A percentile compares a stretch with the other conserved stretches of the same genome.
phyloP scores from a whole-genome alignment of 2,329 filamentous ascomycete genomes.

The Xylaria sp. region DNA sequence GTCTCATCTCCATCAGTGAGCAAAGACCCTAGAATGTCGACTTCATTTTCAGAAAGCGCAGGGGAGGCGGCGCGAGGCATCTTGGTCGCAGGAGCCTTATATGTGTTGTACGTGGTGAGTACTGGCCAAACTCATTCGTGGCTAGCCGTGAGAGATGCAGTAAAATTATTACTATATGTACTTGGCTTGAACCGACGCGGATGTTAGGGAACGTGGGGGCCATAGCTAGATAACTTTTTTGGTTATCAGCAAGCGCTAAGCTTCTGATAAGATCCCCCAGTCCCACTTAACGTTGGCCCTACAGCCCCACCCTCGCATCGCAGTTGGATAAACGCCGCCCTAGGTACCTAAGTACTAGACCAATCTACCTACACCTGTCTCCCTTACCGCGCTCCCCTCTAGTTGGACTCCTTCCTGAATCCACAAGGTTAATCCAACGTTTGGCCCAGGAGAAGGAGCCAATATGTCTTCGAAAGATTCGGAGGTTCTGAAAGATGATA shows the following conservation, averaged over 20 bases:
- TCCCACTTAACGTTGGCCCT: constrained; percentile 21
- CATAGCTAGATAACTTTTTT: constrained; percentile 33
- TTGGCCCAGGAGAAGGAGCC: not conserved
- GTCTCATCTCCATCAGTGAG: constrained; percentile 70
- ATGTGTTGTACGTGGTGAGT: not conserved
- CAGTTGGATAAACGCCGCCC: constrained; percentile 4
- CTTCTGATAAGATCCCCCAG: constrained; percentile 33
- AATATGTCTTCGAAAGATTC: constrained; percentile 58
- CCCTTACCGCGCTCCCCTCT: not conserved
- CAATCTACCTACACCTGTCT: not conserved
- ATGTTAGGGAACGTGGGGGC: constrained; percentile 11
- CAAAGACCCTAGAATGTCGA: constrained; percentile 86
- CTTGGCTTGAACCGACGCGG: constrained; percentile 8
- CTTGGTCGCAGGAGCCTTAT: constrained; percentile 19
- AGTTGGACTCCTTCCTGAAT: not conserved
- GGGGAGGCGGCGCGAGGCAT: constrained; percentile 86
- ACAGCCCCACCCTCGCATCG: constrained; percentile 20
- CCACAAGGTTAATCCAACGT: not conserved
- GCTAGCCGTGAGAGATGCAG: not conserved
- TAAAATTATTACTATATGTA: not conserved
- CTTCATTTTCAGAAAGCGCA: constrained; percentile 85
- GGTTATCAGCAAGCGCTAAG: constrained; percentile 32
- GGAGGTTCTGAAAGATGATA: constrained; percentile 60
- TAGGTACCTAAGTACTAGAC: not conserved
- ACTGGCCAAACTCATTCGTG: not conserved